Percentiles rank a stretch among this genome's conserved stretches.
Conservation (phyloP, 371 early-diverging fungal genomes). For the Mucor sp. region DNA sequence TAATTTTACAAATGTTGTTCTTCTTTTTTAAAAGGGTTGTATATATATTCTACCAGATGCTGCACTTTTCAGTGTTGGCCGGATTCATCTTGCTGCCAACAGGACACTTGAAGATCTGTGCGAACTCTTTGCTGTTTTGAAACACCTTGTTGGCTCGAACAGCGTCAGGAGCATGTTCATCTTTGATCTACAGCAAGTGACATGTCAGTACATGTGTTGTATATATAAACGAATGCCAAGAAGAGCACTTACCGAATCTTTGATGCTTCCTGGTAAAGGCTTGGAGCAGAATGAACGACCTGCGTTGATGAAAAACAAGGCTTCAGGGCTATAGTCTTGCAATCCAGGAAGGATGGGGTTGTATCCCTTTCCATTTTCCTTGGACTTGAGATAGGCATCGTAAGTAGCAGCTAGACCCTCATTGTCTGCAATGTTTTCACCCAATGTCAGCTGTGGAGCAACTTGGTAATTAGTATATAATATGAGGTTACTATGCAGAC, state of each 20-base stretch:
- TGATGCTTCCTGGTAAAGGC: slow-evolving; percentile 22
- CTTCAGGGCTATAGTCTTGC: slow-evolving; percentile 34
- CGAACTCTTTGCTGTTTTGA: slow-evolving; percentile 58
- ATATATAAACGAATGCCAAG: too few species aligned
- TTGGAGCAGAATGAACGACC: slow-evolving; percentile 47
- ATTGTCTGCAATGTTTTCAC: slow-evolving; percentile 80
- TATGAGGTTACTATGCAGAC: background rate
- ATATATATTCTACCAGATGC: slow-evolving; percentile 36
- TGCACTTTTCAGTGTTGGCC: slow-evolving; percentile 28
- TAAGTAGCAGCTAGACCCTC: slow-evolving; percentile 60
- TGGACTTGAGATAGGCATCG: slow-evolving; percentile 39
- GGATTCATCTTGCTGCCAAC: slow-evolving; percentile 52
- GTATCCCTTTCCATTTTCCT: slow-evolving; percentile 29
- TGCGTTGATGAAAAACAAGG: slow-evolving; percentile 50
- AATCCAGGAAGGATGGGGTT: slow-evolving; percentile 26
- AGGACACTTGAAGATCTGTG: slow-evolving; percentile 56
- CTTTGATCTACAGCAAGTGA: slow-evolving; percentile 23
- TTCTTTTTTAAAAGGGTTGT: background rate
- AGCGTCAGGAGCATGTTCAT: slow-evolving; percentile 52
- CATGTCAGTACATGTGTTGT: background rate
- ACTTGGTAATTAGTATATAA: too few species aligned
- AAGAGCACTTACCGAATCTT: slow-evolving; percentile 19
- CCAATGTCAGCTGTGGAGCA: slow-evolving; percentile 57
- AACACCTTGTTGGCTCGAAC: slow-evolving; percentile 59
- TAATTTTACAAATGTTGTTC: background rate